phyloP scores from a whole-genome alignment of 2,329 filamentous ascomycete genomes.

The Dactylellina sp. region DNA sequence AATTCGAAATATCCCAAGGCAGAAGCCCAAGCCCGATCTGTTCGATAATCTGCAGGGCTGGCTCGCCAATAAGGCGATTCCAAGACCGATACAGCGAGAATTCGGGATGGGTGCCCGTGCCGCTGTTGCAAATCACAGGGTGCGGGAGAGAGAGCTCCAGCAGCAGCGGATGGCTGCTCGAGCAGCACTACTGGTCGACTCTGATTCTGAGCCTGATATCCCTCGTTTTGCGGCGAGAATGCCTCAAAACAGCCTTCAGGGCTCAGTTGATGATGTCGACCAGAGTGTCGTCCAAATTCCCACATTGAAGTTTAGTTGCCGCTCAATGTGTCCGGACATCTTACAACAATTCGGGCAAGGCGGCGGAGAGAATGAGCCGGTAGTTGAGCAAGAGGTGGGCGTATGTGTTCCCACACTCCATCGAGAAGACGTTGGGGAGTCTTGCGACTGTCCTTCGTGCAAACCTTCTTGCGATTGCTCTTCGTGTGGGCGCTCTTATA shows the following conservation, averaged over 20 bases:
- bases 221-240: background rate
- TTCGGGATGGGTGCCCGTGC: background rate
- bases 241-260: background rate
- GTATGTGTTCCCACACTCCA: background rate
- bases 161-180: background rate
- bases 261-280: background rate
- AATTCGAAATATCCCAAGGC: background rate
- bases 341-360: background rate
- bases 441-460: no score
- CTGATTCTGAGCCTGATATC: background rate
- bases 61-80: background rate
- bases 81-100: background rate
- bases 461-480: no score
- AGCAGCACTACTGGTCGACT: background rate
- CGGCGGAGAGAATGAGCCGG: background rate
- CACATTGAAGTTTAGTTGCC: background rate
- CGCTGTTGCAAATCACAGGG: background rate
- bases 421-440: background rate
- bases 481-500: no score
- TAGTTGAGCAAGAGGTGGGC: background rate
- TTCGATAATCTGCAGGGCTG: background rate
- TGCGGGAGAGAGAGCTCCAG: constrained; percentile 6
- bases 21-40: no score
- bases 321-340: background rate
- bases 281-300: background rate